These are phyloP conservation scores for Rutstroemia sp. DNA, from an alignment of 2,329 filamentous ascomycete species.

Conservation along the genomic window DNA sequence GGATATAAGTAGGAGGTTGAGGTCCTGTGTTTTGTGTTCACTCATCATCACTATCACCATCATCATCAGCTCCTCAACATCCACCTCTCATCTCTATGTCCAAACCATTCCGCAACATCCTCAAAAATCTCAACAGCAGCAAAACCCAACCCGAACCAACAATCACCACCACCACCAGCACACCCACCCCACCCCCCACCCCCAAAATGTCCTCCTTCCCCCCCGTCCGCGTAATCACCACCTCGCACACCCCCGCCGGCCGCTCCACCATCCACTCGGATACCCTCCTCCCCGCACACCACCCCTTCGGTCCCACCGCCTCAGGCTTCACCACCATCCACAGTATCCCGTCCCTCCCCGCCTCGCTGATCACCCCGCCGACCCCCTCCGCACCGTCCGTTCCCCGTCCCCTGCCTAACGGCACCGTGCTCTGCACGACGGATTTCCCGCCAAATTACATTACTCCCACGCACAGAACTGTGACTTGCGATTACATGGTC, in stretches of 20 bases:
- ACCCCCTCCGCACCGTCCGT: not conserved
- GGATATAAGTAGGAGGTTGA: no score
- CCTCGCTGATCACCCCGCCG: slow-evolving; percentile 19
- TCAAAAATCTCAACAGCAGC: not conserved
- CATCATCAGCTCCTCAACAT: not conserved
- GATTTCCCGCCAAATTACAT: slow-evolving; percentile 10
- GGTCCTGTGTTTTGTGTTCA: no score
- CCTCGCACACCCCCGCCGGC: slow-evolving; percentile 27
- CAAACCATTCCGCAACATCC: not conserved
- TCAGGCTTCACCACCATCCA: slow-evolving; percentile 28
- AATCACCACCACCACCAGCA: not conserved
- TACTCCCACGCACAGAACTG: slow-evolving; percentile 36
- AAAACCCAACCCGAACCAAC: not conserved
- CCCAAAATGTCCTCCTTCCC: not conserved
- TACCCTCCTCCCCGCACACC: slow-evolving; percentile 20
- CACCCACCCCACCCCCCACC: not conserved
- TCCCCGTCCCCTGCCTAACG: slow-evolving; percentile 31
- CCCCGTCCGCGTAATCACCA: slow-evolving; percentile 27
- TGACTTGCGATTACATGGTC: slow-evolving; percentile 35
- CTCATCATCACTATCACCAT: no score
- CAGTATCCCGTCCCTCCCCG: slow-evolving; percentile 21
- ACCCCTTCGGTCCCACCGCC: slow-evolving; percentile 29
- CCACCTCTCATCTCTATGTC: not conserved
- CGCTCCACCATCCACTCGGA: slow-evolving; percentile 30
- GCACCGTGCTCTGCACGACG: slow-evolving; percentile 29